Evolutionary conservation across 1,139 yeast genomes (phyloP).

Genomic region (Diutina sp.): DNA sequence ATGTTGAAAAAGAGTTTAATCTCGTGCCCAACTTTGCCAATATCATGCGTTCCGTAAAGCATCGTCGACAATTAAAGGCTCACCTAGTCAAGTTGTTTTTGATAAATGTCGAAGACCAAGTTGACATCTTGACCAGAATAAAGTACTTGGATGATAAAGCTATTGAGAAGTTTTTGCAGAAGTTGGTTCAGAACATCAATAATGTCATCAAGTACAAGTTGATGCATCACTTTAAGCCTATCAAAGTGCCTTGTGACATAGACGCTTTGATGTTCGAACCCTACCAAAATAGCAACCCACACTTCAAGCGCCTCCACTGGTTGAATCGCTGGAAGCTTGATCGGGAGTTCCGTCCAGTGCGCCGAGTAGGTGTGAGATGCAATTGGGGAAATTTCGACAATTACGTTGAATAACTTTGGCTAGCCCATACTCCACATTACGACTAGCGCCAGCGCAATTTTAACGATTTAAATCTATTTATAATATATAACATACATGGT

Average conservation of each 20-base stretch:
- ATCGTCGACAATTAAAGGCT: conserved; percentile 14
- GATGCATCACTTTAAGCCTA: conserved; percentile 6
- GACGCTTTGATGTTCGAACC: neutral
- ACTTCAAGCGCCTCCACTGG: neutral
- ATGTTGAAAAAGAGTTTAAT: conserved; percentile 15
- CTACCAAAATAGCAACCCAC: neutral
- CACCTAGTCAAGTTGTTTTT: conserved; percentile 27
- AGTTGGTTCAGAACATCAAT: conserved; percentile 14
- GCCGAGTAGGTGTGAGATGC: neutral
- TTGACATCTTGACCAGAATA: conserved; percentile 23
- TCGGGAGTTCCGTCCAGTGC: neutral
- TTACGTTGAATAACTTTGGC: neutral
- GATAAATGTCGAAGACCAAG: conserved; percentile 26
- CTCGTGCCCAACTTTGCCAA: conserved; percentile 23
- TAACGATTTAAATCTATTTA: neutral
- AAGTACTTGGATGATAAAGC: conserved; percentile 20
- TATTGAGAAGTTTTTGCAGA: conserved; percentile 15
- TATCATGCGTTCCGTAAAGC: conserved; percentile 14
- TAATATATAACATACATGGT: too few relatives aligned
- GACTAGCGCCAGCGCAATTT: neutral
- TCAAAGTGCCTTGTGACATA: neutral
- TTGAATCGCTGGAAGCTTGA: neutral
- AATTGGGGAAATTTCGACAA: neutral
- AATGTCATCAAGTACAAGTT: conserved; percentile 16
- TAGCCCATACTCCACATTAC: neutral